Base-by-base conservation (phyloP, 495 filamentous ascomycete genomes). In the Xylaria grammica region DNA sequence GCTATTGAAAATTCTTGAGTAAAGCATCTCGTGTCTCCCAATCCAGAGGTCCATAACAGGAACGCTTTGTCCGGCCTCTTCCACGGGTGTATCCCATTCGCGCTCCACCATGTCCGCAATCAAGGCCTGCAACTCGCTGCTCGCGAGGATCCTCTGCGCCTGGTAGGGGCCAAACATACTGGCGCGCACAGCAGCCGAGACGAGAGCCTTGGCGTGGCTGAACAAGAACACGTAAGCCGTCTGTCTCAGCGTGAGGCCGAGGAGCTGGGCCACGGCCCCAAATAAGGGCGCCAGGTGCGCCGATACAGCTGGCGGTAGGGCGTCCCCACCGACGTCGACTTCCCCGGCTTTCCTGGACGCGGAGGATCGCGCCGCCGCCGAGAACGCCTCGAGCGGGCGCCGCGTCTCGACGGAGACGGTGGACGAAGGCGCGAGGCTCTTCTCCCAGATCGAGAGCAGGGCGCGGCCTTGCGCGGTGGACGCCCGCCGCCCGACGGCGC, bases 1-100 rank as follows among this genome's bases (percentile, higher is more conserved):
- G 58, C 82, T 84, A 74, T 99, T 98, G 70, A 99, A 99, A 54
- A 99, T 98, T 73, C 95, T 87, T 66, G 91, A 96, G 78, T 99
- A 99, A 42, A 99, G 77, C 73, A 97, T 75, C 82, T 99, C 95
- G 78, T 99, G 95, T 74, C 95, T 86, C 11, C 96, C 95, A 62
- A 96, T 82, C 92, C 94, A 99, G 48, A 99, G 72, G 84, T 99
- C 95, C 81, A 97, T 85, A 19, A 89, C 86, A 8, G 94, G 93
- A 42, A 94, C 90, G 27, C 82, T 84, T 80, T 97, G 93, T n/a
- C 90, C 94, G 1, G 93, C 94, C 71, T 91, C 83, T 65, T 93
- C 91, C 4, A 91, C 82, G 8, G 61, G 68, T 48, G 75, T 82
- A 13, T 77, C 67, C 80, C 82, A 82, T 62, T 91, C 89, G 61